Base-by-base conservation (phyloP, 1,284 basidiomycete genomes). In the Moesziomyces aphidis region DNA sequence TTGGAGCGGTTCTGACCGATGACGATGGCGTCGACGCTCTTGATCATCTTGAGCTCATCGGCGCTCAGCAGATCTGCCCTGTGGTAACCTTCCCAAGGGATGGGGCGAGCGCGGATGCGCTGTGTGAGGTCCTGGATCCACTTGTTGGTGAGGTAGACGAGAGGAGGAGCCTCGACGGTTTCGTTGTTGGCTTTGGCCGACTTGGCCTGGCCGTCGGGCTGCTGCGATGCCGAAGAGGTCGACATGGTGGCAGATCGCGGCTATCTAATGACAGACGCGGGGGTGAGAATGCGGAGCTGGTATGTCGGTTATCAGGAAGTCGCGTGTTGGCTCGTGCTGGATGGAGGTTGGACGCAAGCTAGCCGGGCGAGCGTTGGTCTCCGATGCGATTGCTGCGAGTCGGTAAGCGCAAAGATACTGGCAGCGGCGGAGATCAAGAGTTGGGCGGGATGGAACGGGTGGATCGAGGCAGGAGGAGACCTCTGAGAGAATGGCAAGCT, bases 51-150 rank as follows among this genome's bases (percentile, higher is more conserved):
- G 47, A 97, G 89, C 85, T 98, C 95, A 63, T 97, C 94, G 13
- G 89, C 88, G 21, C 93, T 93, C 79, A 98, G 90, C 49, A 96
- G 90, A 65, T 92, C 94, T 50, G 94, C 95, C 69, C 96, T 92
- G 87, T 97, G 95, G 87, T 98, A 98, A 71, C 93, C 95, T 90
- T 97, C 95, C 95, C 95, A 99, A 73, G 95, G 94, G 47, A 97
- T 94, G 6, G 91, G 91, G 83, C 95, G 95, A 11, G 91, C 89
- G 73, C 93, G 89, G 71, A 96, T 94, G 88, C 95, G 94, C 61
- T 90, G 88, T 10, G 92, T 92, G 80, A 89, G 90, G 76, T 96
- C 93, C 74, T 95, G 92, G 73, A 99, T 90, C 87, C 93, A 96
- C 9, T 89, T 85, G 85, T 92, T 95, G 72, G 93, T 92, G 56